phyloP scores from a whole-genome alignment of 2,329 filamentous ascomycete genomes.

The Cephalotrichum gorgonifer region DNA sequence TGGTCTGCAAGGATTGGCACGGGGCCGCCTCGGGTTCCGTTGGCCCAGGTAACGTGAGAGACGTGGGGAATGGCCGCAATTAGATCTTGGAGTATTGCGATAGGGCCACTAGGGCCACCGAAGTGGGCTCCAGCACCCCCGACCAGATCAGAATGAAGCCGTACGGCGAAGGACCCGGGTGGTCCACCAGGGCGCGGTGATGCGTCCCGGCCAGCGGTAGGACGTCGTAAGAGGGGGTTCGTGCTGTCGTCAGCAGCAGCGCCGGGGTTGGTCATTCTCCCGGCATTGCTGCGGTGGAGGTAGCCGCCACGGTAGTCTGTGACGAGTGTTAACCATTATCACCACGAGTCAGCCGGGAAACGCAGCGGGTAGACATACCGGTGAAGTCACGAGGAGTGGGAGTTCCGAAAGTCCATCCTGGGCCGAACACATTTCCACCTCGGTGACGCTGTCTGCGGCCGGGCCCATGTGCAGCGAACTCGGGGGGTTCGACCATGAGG shows the following conservation, averaged over 20 bases:
- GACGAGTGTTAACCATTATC: not conserved
- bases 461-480: constrained; percentile 1
- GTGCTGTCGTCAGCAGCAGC: constrained; percentile 65
- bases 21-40: constrained; percentile 31
- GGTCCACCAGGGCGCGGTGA: constrained; percentile 37
- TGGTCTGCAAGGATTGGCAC: constrained; percentile 49
- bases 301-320: constrained; percentile 36
- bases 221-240: constrained; percentile 75
- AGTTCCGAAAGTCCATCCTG: constrained; percentile 17
- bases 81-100: constrained; percentile 44
- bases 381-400: constrained; percentile 43
- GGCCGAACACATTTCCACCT: constrained; percentile 18
- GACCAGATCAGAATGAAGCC: constrained; percentile 35
- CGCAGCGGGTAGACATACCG: constrained; percentile 26
- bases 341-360: not conserved
- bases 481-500: constrained; percentile 7
- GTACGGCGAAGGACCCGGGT: constrained; percentile 40
- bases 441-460: not conserved
- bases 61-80: constrained; percentile 38
- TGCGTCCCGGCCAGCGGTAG: constrained; percentile 30
- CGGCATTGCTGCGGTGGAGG: constrained; percentile 37
- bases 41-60: constrained; percentile 3
- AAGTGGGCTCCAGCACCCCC: constrained; percentile 15
- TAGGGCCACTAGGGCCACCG: constrained; percentile 33
- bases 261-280: constrained; percentile 25